A percentile compares a stretch with the other conserved stretches of the same genome.
These are phyloP conservation scores for Candida hispaniensis DNA, from an alignment of 805 yeast species.

Conservation along the genomic window DNA sequence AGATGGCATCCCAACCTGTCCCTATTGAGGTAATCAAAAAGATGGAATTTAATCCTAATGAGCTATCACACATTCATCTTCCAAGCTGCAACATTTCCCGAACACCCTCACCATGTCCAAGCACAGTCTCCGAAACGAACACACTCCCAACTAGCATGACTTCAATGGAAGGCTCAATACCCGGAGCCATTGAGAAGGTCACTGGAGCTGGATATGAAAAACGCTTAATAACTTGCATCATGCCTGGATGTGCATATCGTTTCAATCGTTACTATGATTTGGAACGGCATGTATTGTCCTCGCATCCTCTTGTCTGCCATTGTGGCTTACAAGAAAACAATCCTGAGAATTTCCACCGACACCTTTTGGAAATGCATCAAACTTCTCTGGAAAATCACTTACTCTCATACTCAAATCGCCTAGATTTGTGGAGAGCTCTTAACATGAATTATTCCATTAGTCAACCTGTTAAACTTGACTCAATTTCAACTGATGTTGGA, in stretches of 20 bases:
- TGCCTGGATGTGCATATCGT: constrained; percentile 27
- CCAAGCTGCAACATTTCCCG: no score
- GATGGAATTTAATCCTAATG: constrained; percentile 51
- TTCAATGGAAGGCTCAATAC: constrained; percentile 23
- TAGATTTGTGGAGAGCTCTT: no score
- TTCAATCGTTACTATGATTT: constrained; percentile 32
- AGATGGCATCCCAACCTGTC: no score
- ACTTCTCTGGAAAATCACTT: no score
- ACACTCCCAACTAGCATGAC: constrained; percentile 23
- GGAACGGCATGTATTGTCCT: constrained; percentile 27
- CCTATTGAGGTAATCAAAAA: constrained; percentile 45
- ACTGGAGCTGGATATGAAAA: constrained; percentile 30
- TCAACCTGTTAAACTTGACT: no score
- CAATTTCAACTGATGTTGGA: no score
- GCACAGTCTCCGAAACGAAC: constrained; percentile 37
- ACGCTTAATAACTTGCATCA: constrained; percentile 28
- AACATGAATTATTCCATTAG: no score
- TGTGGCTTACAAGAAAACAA: no score
- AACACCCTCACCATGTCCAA: constrained; percentile 53
- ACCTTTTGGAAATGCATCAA: no score
- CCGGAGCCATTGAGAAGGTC: constrained; percentile 31
- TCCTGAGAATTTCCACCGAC: no score
- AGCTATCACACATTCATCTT: no score
- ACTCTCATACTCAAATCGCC: no score
- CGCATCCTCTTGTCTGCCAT: constrained; percentile 17